Evolutionary conservation across 306 rosid genomes (phyloP).

Genomic region (Quercus berberidifolia): DNA sequence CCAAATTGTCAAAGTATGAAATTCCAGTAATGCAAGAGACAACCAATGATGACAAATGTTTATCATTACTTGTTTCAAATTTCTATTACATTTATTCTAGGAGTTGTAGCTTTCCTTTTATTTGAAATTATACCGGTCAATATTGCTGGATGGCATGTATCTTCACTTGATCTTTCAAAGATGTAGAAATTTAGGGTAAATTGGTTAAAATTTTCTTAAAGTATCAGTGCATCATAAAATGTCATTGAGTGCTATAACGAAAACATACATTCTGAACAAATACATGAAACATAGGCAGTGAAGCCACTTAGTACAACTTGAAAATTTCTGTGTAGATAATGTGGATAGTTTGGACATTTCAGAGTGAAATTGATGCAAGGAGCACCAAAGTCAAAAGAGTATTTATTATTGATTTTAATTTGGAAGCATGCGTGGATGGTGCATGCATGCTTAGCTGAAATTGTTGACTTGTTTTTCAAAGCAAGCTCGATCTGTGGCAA

Average conservation of each 20-base stretch:
- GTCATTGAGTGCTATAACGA: neutral
- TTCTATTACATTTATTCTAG: constrained; percentile 4
- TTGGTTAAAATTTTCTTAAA: neutral
- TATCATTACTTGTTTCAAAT: constrained; percentile 9
- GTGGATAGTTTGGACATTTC: too few relatives aligned
- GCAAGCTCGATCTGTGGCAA: too few relatives aligned
- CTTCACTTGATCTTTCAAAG: neutral
- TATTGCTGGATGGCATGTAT: neutral
- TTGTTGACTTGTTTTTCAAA: too few relatives aligned
- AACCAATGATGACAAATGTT: constrained; percentile 1
- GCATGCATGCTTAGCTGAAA: too few relatives aligned
- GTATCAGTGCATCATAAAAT: neutral
- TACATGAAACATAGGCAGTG: neutral
- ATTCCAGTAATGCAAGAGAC: constrained; percentile 13
- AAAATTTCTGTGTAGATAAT: too few relatives aligned
- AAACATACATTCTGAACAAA: neutral
- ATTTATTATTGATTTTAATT: too few relatives aligned
- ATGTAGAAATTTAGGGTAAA: neutral
- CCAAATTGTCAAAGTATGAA: constrained; percentile 77
- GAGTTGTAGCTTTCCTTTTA: neutral
- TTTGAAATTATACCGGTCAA: neutral
- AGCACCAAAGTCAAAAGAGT: too few relatives aligned
- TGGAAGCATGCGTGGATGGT: too few relatives aligned
- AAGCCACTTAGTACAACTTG: neutral
- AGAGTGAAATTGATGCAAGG: too few relatives aligned